phyloP scores from a whole-genome alignment of 306 rosid genomes.

The Lathyrus tuberosus region DNA sequence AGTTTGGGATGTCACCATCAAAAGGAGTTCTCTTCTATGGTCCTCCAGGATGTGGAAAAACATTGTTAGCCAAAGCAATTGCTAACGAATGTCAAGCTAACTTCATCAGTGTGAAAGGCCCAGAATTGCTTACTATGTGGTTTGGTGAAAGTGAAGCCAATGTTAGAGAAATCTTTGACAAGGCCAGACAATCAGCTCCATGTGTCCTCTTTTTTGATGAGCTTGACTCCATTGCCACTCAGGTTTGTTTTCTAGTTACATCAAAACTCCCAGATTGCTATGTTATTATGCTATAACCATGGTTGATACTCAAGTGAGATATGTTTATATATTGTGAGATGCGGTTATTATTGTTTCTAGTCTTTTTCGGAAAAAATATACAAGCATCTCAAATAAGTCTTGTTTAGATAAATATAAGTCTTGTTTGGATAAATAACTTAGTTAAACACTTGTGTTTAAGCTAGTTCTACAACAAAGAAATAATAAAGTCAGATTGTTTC shows the following conservation, averaged over 20 bases:
- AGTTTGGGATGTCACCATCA: slow-evolving; percentile 67
- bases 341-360: neutral
- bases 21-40: slow-evolving; percentile 69
- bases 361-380: neutral
- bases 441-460: too few species aligned
- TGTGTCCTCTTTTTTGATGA: slow-evolving; percentile 70
- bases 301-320: neutral
- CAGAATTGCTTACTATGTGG: slow-evolving; percentile 66
- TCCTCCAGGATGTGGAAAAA: slow-evolving; percentile 67
- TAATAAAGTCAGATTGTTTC: too few species aligned
- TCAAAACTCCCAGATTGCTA: slow-evolving; percentile 2
- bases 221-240: slow-evolving; percentile 66
- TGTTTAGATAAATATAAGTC: too few species aligned
- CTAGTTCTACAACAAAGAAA: too few species aligned
- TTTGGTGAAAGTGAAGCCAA: slow-evolving; percentile 73
- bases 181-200: slow-evolving; percentile 61
- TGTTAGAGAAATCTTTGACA: slow-evolving; percentile 65
- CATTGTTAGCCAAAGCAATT: slow-evolving; percentile 64
- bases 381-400: too few species aligned
- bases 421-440: too few species aligned
- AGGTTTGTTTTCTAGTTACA: slow-evolving; percentile 44
- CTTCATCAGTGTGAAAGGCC: slow-evolving; percentile 63
- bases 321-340: neutral
- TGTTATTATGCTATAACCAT: neutral
- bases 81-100: slow-evolving; percentile 66